phyloP scores from a whole-genome alignment of 129 eudicot species.

The Saposhnikovia divaricata region DNA sequence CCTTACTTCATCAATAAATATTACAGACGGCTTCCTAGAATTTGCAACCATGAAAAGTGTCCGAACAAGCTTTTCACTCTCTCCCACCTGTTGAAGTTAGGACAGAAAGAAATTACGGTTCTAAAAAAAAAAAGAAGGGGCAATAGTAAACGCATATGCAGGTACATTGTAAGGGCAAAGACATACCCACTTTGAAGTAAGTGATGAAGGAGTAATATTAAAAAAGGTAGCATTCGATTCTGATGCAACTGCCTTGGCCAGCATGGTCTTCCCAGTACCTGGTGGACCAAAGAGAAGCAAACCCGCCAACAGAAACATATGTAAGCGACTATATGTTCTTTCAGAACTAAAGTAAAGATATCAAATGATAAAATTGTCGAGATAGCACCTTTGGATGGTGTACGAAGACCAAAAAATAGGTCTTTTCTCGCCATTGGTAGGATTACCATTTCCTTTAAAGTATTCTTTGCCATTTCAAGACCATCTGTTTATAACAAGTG shows the following conservation, averaged over 20 bases:
- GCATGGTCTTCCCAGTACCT: slow-evolving; percentile 97
- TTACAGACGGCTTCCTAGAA: slow-evolving; percentile 89
- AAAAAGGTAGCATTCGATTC: slow-evolving; percentile 93
- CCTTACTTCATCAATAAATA: slow-evolving; percentile 91
- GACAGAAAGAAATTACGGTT: not conserved
- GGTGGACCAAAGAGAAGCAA: slow-evolving; percentile 99
- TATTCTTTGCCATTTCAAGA: slow-evolving; percentile 93
- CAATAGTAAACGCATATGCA: not conserved
- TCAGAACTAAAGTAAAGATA: not conserved
- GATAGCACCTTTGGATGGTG: slow-evolving; percentile 73
- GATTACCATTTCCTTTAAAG: slow-evolving; percentile 89
- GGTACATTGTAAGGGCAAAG: no score
- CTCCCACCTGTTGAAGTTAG: slow-evolving; percentile 63
- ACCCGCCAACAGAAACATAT: slow-evolving; percentile 37
- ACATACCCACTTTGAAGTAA: slow-evolving; percentile 93
- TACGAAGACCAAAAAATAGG: slow-evolving; percentile 87
- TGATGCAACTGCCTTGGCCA: slow-evolving; percentile 98
- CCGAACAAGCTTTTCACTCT: slow-evolving; percentile 95
- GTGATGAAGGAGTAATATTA: slow-evolving; percentile 83
- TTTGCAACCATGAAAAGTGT: slow-evolving; percentile 88
- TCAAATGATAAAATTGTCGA: not conserved
- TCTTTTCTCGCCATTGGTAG: slow-evolving; percentile 89
- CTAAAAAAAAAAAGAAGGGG: not conserved
- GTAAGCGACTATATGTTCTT: not conserved
- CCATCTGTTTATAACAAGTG: slow-evolving; percentile 55